Percentiles rank a stretch among this genome's conserved stretches.
Evolutionary conservation across 257 asterid genomes (phyloP).

Genomic region (Fraxinus americana): DNA sequence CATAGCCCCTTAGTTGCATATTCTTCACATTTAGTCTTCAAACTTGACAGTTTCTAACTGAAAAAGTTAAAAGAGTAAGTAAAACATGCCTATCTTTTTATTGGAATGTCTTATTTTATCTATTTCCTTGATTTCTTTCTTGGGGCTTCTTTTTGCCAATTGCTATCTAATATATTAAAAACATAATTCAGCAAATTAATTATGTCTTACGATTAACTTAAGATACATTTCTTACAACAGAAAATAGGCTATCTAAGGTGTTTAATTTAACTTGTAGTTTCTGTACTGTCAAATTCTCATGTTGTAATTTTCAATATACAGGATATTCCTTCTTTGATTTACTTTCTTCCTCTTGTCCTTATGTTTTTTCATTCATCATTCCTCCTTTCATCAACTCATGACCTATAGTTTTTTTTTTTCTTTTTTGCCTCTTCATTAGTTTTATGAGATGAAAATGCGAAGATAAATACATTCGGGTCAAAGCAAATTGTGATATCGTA

Average conservation of each 20-base stretch:
- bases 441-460: background rate
- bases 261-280: background rate
- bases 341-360: background rate
- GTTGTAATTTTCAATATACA: background rate
- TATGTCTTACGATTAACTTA: background rate
- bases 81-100: background rate
- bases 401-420: background rate
- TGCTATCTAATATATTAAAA: background rate
- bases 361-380: background rate
- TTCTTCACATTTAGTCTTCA: background rate
- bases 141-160: background rate
- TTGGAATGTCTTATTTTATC: background rate
- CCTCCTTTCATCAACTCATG: background rate
- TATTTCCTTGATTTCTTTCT: background rate
- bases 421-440: background rate
- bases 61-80: background rate
- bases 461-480: background rate
- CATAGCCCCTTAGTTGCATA: background rate
- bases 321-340: background rate
- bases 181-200: background rate
- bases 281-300: background rate
- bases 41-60: background rate
- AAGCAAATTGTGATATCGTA: background rate
- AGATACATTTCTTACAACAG: background rate
- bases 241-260: background rate